Evolutionary conservation across 2,329 filamentous ascomycete species (phyloP).

Genomic region (Cyphellophora attinorum): DNA sequence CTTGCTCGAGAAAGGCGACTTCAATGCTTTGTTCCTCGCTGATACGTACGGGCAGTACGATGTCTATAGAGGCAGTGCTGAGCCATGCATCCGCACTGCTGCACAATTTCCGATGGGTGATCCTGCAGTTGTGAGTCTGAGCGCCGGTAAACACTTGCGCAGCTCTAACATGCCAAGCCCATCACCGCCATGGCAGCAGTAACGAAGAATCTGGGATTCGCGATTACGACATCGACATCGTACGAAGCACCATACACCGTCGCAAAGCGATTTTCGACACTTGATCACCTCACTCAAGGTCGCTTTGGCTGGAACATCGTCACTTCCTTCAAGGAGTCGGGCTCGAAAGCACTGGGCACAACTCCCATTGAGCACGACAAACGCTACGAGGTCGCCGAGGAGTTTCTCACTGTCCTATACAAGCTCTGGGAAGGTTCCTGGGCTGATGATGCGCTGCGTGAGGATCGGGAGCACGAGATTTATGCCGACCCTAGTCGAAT

Average conservation of each 20-base stretch:
- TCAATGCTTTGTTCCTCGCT: constrained; percentile 52
- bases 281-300: constrained; percentile 54
- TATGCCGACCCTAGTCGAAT: constrained; percentile 52
- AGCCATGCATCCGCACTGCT: constrained; percentile 50
- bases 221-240: constrained; percentile 53
- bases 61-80: constrained; percentile 36
- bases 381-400: constrained; percentile 51
- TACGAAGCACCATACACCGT: constrained; percentile 55
- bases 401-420: constrained; percentile 53
- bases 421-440: constrained; percentile 52
- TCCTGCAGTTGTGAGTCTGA: constrained; percentile 50
- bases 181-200: constrained; percentile 59
- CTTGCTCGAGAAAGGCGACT: constrained; percentile 45
- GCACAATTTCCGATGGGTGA: constrained; percentile 57
- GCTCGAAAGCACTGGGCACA: constrained; percentile 49
- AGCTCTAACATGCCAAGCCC: constrained; percentile 31
- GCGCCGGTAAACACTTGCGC: constrained; percentile 48
- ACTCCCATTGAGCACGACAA: constrained; percentile 54
- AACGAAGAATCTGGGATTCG: constrained; percentile 54
- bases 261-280: constrained; percentile 52
- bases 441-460: constrained; percentile 47
- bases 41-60: constrained; percentile 41
- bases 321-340: constrained; percentile 53
- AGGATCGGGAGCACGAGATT: constrained; percentile 43
- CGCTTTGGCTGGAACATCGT: constrained; percentile 60